Evolutionary conservation across 257 asterid genomes (phyloP), one percentile per base, ranked within the genome.

Genomic region (Solanum acaule): DNA sequence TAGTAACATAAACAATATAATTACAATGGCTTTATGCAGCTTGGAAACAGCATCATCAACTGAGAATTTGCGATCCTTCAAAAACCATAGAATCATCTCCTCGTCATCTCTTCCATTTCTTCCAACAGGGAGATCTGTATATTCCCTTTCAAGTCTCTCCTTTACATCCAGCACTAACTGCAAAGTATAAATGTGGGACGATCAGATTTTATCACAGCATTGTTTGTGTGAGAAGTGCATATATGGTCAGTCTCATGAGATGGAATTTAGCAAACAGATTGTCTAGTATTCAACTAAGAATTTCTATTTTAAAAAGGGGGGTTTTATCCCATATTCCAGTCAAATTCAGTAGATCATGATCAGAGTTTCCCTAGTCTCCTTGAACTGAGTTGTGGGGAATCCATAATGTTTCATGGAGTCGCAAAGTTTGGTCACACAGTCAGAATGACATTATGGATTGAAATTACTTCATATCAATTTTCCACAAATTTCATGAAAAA

Each of bases 41-140:
- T 95, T 96, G 91, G 94, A 91, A 89, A 94, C 93, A 6, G 98
- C 90, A 40, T 93, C 98, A 52, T 93, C 94, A 6, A 96, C 94
- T 3, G 97, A 95, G 89, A 92, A 97, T 88, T 91, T 95, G 35
- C 99, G 91, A 88, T 97, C 99, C 91, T 95, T 93, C 89, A 97
- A 92, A 91, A 95, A 97, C 99, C 99, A 96, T 71, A 93, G 93
- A 87, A 97, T 97, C 97, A 97, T 92, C 86, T 95, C 98, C 86
- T 96, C 99, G 33, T 97, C 99, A 84, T 95, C 98, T 91, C 98
- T 93, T 89, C 99, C 99, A 88, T 92, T 89, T 90, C 92, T 93
- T n/a, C 99, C 99, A 84, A 94, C 91, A 0, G 98, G 98, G 85
- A 96, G 98, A 89, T 86, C 85, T 22, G n/a, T 89, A 76, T 95